These are phyloP conservation scores for Phellopilus nigrolimitatus DNA, from an alignment of 1,284 basidiomycete genomes.

Conservation along the genomic window DNA sequence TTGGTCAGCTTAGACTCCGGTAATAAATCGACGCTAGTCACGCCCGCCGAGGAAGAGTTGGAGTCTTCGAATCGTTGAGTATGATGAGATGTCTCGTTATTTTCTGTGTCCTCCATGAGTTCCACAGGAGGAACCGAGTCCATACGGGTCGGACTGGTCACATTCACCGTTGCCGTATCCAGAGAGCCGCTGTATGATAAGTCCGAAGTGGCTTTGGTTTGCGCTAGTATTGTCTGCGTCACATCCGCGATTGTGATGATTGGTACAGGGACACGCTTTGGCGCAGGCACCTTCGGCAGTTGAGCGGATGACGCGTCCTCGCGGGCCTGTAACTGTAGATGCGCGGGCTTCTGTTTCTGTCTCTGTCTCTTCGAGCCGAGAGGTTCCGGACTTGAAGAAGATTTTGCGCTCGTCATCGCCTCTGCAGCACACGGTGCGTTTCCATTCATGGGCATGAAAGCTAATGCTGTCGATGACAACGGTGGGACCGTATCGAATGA, in stretches of 20 bases:
- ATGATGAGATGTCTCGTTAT: not conserved
- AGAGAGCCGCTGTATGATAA: not conserved
- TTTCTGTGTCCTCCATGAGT: not conserved
- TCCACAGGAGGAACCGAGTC: slow-evolving; percentile 4
- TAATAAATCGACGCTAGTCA: too few relatives aligned
- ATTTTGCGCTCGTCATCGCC: not conserved
- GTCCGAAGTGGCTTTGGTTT: not conserved
- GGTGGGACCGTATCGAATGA: slow-evolving; percentile 4
- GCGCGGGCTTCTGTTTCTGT: not conserved
- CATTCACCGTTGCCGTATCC: not conserved
- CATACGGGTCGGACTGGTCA: slow-evolving; percentile 2
- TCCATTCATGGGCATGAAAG: slow-evolving; percentile 5
- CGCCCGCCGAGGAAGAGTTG: slow-evolving; percentile 25
- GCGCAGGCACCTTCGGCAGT: slow-evolving; percentile 8
- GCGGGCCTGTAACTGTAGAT: not conserved
- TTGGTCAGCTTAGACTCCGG: too few relatives aligned
- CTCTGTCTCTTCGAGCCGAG: not conserved
- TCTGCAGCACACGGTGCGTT: not conserved
- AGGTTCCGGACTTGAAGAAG: not conserved
- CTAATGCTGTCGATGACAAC: not conserved
- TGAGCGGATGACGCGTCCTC: not conserved
- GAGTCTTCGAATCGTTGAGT: too few relatives aligned
- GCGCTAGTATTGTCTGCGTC: not conserved
- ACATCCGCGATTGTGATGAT: slow-evolving; percentile 24
- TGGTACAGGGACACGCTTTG: slow-evolving; percentile 25